phyloP scores from a whole-genome alignment of 306 rosid species.

The Pterocarpus santalinus region DNA sequence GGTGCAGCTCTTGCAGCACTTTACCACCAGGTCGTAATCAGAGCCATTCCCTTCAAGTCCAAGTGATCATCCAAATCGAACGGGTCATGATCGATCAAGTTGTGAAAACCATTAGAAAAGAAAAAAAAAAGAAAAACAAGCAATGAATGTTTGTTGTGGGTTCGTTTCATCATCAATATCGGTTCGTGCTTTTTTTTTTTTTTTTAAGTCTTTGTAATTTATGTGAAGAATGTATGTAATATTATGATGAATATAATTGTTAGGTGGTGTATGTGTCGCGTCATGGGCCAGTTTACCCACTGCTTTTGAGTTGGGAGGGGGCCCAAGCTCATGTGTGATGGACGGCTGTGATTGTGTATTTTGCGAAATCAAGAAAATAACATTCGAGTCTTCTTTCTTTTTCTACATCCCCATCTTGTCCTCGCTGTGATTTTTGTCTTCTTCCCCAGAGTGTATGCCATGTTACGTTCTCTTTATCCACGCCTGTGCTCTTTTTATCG shows the following conservation, averaged over 20 bases:
- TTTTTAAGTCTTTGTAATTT: conserved; percentile 26
- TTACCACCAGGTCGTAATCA: conserved; percentile 61
- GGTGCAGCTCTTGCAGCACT: conserved; percentile 64
- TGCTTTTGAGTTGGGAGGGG: conserved; percentile 52
- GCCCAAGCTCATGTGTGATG: conserved; percentile 51
- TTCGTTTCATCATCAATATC: conserved; percentile 19
- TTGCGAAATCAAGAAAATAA: conserved; percentile 42
- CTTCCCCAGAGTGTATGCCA: conserved; percentile 35
- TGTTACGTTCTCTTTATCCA: conserved; percentile 24
- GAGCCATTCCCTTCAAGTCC: conserved; percentile 68
- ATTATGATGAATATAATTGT: conserved; percentile 17
- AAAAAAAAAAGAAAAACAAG: neutral
- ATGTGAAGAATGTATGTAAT: conserved; percentile 51
- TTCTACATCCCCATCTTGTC: neutral
- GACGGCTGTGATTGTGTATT: conserved; percentile 52
- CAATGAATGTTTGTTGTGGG: conserved; percentile 43
- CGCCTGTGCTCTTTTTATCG: neutral
- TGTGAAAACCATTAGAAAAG: neutral
- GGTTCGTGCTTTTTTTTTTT: neutral
- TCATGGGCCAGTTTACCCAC: conserved; percentile 50
- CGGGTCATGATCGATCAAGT: conserved; percentile 32
- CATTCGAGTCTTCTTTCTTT: conserved; percentile 2
- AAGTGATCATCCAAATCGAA: conserved; percentile 48
- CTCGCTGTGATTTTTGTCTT: conserved; percentile 30
- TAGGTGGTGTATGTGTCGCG: conserved; percentile 41